Evolutionary conservation across 306 rosid genomes (phyloP).

Genomic region (Cicer judaicum): DNA sequence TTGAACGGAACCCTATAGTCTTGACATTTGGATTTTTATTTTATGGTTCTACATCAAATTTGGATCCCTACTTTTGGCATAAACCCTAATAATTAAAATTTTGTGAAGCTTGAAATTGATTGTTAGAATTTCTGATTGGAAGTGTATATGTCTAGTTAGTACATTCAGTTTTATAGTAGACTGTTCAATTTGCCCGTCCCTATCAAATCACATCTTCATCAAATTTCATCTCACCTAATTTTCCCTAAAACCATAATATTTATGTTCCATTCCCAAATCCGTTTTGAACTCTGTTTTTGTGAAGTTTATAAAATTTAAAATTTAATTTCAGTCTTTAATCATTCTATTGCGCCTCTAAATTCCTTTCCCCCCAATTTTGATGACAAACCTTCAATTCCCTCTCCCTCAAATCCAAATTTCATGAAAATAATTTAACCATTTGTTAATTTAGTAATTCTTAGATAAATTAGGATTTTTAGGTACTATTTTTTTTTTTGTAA

Average conservation of each 20-base stretch:
- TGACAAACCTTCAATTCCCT: neutral
- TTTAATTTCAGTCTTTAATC: neutral
- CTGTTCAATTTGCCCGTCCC: neutral
- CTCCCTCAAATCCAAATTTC: neutral
- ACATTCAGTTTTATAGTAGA: neutral
- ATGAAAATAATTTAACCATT: too few relatives aligned
- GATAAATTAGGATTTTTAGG: too few relatives aligned
- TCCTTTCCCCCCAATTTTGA: neutral
- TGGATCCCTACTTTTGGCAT: neutral
- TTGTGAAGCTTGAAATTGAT: neutral
- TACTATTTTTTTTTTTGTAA: too few relatives aligned
- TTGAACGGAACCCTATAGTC: neutral
- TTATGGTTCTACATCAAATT: neutral
- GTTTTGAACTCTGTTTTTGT: neutral
- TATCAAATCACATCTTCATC: neutral
- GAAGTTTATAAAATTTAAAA: neutral
- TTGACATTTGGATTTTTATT: neutral
- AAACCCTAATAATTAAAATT: neutral
- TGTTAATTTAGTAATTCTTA: too few relatives aligned
- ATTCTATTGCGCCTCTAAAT: neutral
- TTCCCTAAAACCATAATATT: too few relatives aligned
- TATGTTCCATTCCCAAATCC: neutral
- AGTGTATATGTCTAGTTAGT: neutral
- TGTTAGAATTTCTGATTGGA: neutral
- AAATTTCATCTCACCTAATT: neutral